phyloP scores from a whole-genome alignment of 2,329 filamentous ascomycete genomes.

The Xylaria sp. region DNA sequence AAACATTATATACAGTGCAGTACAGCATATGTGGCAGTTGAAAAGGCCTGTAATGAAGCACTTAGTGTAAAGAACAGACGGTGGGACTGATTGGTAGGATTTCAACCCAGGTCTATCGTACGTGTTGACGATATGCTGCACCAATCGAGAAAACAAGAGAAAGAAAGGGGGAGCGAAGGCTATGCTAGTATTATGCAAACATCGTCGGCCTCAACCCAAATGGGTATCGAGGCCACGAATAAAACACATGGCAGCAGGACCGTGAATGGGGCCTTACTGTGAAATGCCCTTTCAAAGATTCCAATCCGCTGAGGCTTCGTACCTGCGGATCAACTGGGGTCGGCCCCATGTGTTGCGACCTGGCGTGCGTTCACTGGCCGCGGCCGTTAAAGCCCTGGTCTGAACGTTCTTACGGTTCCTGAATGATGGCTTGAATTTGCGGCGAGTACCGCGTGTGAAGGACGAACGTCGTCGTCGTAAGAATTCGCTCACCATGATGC shows the following conservation, averaged over 20 bases:
- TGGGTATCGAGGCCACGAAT: constrained; percentile 16
- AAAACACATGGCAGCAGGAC: constrained; percentile 29
- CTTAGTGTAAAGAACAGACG: background rate
- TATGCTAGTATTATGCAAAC: constrained; percentile 14
- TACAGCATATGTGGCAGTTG: background rate
- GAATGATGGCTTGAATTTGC: background rate
- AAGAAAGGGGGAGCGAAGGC: constrained; percentile 7
- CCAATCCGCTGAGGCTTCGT: constrained; percentile 27
- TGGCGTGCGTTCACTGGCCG: constrained; percentile 33
- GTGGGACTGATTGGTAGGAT: constrained; percentile 14
- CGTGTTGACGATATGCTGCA: constrained; percentile 16
- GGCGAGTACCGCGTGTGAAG: constrained; percentile 11
- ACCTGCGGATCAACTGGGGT: constrained; percentile 35
- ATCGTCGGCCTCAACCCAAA: constrained; percentile 11
- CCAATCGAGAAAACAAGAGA: background rate
- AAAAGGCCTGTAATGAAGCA: constrained; percentile 11
- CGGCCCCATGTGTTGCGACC: constrained; percentile 28
- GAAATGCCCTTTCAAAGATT: background rate
- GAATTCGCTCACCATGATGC: constrained; percentile 33
- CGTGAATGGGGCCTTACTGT: constrained; percentile 1
- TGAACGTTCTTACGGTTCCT: constrained; percentile 16
- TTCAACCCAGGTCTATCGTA: constrained; percentile 8
- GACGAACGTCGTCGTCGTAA: constrained; percentile 16
- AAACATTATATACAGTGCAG: background rate
- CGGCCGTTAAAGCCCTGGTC: constrained; percentile 15